Evolutionary conservation across 176 grass and related monocot genomes (phyloP).

Genomic region (Musa acuminata): DNA sequence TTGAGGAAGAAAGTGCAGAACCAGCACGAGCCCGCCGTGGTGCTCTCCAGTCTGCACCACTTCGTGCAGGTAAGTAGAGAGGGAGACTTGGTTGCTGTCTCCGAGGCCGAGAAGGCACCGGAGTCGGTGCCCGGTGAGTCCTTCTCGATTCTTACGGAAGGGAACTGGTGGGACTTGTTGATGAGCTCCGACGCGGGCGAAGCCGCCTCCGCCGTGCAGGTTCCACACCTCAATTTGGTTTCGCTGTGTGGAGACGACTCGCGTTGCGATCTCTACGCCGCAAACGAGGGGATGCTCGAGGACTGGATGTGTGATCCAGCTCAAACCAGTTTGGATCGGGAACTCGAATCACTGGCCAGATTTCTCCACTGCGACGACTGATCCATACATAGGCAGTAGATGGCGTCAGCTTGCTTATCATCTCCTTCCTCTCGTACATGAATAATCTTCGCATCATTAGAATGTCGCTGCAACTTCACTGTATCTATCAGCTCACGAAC

Average conservation of each 20-base stretch:
- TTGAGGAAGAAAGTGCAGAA: conserved; percentile 1
- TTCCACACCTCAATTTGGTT: not conserved
- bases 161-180: not conserved
- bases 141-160: not conserved
- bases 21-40: not conserved
- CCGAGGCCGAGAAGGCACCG: not conserved
- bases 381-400: not conserved
- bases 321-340: not conserved
- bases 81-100: not conserved
- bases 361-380: not conserved
- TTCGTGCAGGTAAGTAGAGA: not conserved
- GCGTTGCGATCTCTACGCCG: not conserved
- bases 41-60: not conserved
- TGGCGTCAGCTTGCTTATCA: no score
- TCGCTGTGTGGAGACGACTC: not conserved
- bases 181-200: not conserved
- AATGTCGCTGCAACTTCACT: no score
- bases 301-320: not conserved
- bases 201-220: not conserved
- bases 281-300: not conserved
- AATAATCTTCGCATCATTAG: no score
- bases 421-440: no score
- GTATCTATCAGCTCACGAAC: no score
- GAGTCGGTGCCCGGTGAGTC: not conserved
- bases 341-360: not conserved